Evolutionary conservation across 2,329 filamentous ascomycete species (phyloP).

Genomic region (Penicillium carneum): DNA sequence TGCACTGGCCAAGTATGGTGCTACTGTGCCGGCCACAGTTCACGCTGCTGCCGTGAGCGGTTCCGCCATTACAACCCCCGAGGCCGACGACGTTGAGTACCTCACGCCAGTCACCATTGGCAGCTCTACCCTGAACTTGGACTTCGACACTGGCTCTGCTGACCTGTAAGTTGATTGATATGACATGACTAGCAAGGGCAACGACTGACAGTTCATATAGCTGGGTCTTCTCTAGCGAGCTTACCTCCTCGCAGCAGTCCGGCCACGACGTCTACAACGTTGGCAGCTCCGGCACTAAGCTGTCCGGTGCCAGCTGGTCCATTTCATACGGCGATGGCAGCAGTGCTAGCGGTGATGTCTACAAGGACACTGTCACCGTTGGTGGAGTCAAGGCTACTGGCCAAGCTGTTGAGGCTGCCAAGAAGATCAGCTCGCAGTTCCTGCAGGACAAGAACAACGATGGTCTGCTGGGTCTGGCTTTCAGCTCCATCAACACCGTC

Average conservation of each 20-base stretch:
- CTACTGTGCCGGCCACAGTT: slow-evolving; percentile 39
- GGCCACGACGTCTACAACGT: slow-evolving; percentile 68
- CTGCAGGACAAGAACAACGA: slow-evolving; percentile 61
- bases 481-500: slow-evolving; percentile 67
- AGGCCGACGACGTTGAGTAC: slow-evolving; percentile 64
- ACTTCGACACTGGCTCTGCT: slow-evolving; percentile 74
- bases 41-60: slow-evolving; percentile 44
- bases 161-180: slow-evolving; percentile 63
- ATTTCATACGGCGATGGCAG: slow-evolving; percentile 72
- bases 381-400: slow-evolving; percentile 64
- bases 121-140: slow-evolving; percentile 67
- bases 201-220: slow-evolving; percentile 44
- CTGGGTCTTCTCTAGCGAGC: slow-evolving; percentile 71
- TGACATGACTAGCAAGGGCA: neutral
- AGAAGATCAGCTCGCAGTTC: slow-evolving; percentile 63
- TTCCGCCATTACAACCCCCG: slow-evolving; percentile 53
- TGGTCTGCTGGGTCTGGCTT: slow-evolving; percentile 67
- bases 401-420: slow-evolving; percentile 72
- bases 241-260: slow-evolving; percentile 57
- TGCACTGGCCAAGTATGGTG: slow-evolving; percentile 42
- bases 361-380: slow-evolving; percentile 69
- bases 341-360: slow-evolving; percentile 69
- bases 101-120: slow-evolving; percentile 70
- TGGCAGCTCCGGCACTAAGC: slow-evolving; percentile 54
- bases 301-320: slow-evolving; percentile 62